These are phyloP conservation scores for Corylus heterophylla DNA, from an alignment of 306 rosid genomes.

Conservation along the genomic window DNA sequence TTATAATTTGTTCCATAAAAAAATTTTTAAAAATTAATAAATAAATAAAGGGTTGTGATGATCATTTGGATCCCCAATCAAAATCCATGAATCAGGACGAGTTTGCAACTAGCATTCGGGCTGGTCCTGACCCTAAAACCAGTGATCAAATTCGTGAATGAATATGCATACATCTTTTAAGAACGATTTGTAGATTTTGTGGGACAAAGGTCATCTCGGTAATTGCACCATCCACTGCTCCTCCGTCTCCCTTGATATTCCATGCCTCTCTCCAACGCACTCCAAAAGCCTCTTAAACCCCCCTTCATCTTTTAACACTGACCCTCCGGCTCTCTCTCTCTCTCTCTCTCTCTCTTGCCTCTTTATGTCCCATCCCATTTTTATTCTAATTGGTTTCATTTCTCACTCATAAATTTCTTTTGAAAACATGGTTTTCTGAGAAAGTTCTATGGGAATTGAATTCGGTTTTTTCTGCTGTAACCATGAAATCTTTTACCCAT, in stretches of 20 bases:
- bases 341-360: conserved; percentile 11
- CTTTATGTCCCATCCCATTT: conserved; percentile 33
- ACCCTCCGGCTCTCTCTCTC: no score
- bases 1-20: neutral
- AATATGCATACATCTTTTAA: conserved; percentile 44
- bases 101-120: conserved; percentile 8
- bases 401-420: conserved; percentile 17
- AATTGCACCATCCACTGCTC: conserved; percentile 15
- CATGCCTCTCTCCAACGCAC: conserved; percentile 40
- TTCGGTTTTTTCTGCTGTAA: conserved; percentile 22
- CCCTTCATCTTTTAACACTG: neutral
- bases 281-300: conserved; percentile 26
- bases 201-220: conserved; percentile 48
- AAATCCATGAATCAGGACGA: conserved; percentile 29
- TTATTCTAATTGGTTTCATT: conserved; percentile 36
- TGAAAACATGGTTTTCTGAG: conserved; percentile 11
- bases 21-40: no score
- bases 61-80: neutral
- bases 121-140: conserved; percentile 11
- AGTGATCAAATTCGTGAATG: conserved; percentile 32
- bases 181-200: conserved; percentile 42
- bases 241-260: conserved; percentile 29
- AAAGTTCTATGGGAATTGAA: conserved; percentile 25
- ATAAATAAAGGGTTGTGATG: no score
- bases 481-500: conserved; percentile 32